Percentiles rank a stretch among this genome's conserved stretches.
phyloP scores from a whole-genome alignment of 2,329 filamentous ascomycete genomes.

The Alternaria viburni region DNA sequence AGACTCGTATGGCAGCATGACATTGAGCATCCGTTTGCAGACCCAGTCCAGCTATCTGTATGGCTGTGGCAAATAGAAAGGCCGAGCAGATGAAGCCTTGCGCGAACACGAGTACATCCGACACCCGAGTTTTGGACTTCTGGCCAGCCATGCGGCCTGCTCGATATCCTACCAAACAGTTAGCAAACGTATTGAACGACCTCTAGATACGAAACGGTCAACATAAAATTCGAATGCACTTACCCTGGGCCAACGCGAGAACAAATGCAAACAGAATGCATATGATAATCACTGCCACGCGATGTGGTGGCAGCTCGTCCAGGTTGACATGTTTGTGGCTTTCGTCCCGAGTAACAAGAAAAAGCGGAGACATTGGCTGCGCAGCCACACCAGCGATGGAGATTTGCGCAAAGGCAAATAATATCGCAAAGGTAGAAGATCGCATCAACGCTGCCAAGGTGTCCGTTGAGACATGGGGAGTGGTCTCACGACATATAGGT shows the following conservation, averaged over 20 bases:
- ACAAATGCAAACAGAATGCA: constrained; percentile 21
- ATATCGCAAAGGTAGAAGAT: neutral
- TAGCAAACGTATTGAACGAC: neutral
- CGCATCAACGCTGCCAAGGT: neutral
- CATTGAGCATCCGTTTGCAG: constrained; percentile 35
- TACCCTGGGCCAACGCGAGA: constrained; percentile 28
- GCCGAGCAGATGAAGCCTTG: constrained; percentile 24
- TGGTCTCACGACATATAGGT: neutral
- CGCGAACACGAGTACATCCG: constrained; percentile 24
- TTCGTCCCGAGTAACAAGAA: neutral
- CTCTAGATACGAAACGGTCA: too few species aligned
- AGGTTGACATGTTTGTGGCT: neutral
- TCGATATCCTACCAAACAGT: constrained; percentile 21
- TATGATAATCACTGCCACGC: constrained; percentile 15
- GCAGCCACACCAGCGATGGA: neutral
- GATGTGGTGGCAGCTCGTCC: constrained; percentile 10
- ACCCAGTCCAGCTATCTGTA: constrained; percentile 37
- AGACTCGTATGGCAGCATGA: constrained; percentile 41
- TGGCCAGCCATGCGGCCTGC: constrained; percentile 22
- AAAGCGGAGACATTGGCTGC: neutral
- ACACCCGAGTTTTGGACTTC: constrained; percentile 13
- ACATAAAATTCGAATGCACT: neutral
- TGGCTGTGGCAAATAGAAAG: constrained; percentile 36
- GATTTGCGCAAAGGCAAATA: neutral
- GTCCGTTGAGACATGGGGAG: neutral